Evolutionary conservation across 495 filamentous ascomycete species (phyloP).

Genomic region (Penicillium simplicissimum): DNA sequence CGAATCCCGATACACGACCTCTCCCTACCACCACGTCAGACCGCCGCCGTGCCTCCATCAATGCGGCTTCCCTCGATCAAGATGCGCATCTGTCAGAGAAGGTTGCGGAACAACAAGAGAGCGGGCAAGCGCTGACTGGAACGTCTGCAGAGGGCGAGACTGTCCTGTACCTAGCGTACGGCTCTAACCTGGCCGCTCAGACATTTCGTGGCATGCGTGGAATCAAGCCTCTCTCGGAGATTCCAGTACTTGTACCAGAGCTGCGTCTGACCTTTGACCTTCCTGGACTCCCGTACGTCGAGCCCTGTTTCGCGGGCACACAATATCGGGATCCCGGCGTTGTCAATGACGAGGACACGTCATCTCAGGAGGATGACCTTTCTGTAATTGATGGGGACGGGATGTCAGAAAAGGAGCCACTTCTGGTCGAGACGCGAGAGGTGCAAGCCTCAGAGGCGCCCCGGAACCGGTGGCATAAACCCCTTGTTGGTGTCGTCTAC

Average conservation of each 20-base stretch:
- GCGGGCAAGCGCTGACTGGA: constrained; percentile 1
- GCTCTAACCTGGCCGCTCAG: constrained; percentile 77
- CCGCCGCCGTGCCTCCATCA: constrained; percentile 24
- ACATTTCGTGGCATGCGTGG: constrained; percentile 75
- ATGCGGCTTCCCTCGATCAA: constrained; percentile 24
- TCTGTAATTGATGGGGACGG: constrained; percentile 17
- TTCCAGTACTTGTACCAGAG: constrained; percentile 77
- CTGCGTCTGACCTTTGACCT: constrained; percentile 82
- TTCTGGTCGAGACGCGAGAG: constrained; percentile 25
- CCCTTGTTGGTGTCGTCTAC: constrained; percentile 90
- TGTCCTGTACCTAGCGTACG: constrained; percentile 91
- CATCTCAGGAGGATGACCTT: constrained; percentile 14
- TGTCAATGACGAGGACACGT: constrained; percentile 13
- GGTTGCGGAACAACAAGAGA: constrained; percentile 19
- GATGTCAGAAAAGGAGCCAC: constrained; percentile 33
- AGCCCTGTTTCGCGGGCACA: constrained; percentile 92
- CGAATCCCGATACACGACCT: constrained; percentile 5
- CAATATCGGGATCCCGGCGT: constrained; percentile 50
- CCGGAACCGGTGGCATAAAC: constrained; percentile 66
- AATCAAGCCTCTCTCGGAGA: constrained; percentile 73
- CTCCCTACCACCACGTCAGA: constrained; percentile 23
- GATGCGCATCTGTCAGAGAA: constrained; percentile 32
- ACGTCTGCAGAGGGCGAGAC: constrained; percentile 41
- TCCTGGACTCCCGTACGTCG: constrained; percentile 78
- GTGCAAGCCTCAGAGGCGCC: constrained; percentile 31